A percentile compares a stretch with the other conserved stretches of the same genome.
Conservation (phyloP, 2,329 filamentous ascomycete genomes). For the Clarireedia paspali region DNA sequence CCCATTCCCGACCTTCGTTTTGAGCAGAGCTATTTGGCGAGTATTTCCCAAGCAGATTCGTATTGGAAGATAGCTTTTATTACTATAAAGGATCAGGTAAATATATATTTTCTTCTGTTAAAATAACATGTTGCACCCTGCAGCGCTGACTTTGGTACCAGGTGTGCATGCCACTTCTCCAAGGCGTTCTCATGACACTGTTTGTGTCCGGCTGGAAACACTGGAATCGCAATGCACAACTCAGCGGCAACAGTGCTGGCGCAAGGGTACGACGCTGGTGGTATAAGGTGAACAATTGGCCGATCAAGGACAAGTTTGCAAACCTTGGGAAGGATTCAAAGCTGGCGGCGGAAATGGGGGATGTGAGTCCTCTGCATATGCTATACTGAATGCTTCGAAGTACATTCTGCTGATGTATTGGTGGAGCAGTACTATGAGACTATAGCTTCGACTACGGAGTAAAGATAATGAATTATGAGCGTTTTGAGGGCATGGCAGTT, state of each 20-base stretch:
- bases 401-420: slow-evolving; percentile 20
- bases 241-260: slow-evolving; percentile 70
- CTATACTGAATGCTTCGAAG: slow-evolving; percentile 12
- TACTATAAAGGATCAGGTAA: slow-evolving; percentile 80
- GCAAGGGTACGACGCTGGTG: slow-evolving; percentile 82
- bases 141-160: slow-evolving; percentile 29
- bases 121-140: background rate
- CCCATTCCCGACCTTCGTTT: slow-evolving; percentile 85
- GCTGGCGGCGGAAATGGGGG: slow-evolving; percentile 34
- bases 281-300: slow-evolving; percentile 92
- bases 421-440: slow-evolving; percentile 24
- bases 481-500: background rate
- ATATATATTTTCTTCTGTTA: slow-evolving; percentile 10
- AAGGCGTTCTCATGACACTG: slow-evolving; percentile 85
- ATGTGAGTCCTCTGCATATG: slow-evolving; percentile 29
- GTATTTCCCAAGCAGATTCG: slow-evolving; percentile 70
- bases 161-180: slow-evolving; percentile 78
- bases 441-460: slow-evolving; percentile 17
- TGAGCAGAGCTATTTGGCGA: slow-evolving; percentile 95
- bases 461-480: slow-evolving; percentile 11
- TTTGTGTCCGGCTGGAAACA: slow-evolving; percentile 79
- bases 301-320: slow-evolving; percentile 41
- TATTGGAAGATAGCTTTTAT: slow-evolving; percentile 78
- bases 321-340: slow-evolving; percentile 22
- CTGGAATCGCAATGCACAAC: slow-evolving; percentile 73